These are phyloP conservation scores for Thalassia testudinum DNA, from an alignment of 116 monocot species.

Conservation along the genomic window DNA sequence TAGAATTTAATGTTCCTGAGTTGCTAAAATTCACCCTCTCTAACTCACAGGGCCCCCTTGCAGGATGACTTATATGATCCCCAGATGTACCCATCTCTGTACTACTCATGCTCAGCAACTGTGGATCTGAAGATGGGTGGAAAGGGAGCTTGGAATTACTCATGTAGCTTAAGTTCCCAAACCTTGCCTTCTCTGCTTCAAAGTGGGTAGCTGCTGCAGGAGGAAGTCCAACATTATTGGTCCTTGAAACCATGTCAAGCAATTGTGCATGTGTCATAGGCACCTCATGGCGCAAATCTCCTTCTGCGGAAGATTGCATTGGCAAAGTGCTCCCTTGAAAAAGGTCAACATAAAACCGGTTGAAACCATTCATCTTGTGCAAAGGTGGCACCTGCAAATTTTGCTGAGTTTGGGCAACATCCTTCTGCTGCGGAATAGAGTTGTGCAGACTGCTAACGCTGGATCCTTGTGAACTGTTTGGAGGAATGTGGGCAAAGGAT, in stretches of 20 bases:
- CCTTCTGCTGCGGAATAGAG: background rate
- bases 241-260: conserved; percentile 1
- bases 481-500: background rate
- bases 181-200: too few species aligned
- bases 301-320: background rate
- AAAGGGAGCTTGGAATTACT: too few species aligned
- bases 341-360: background rate
- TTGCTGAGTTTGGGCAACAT: background rate
- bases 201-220: too few species aligned
- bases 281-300: background rate
- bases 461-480: background rate
- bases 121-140: too few species aligned
- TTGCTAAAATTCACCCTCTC: too few species aligned
- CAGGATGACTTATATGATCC: too few species aligned
- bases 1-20: too few species aligned
- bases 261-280: background rate
- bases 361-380: background rate
- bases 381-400: background rate
- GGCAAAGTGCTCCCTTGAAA: background rate
- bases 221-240: too few species aligned
- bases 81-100: too few species aligned
- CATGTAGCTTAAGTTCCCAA: too few species aligned
- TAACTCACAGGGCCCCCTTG: too few species aligned
- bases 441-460: background rate
- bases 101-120: too few species aligned